Conservation (phyloP, 139 green algal genomes). For the Micractinium sp. region DNA sequence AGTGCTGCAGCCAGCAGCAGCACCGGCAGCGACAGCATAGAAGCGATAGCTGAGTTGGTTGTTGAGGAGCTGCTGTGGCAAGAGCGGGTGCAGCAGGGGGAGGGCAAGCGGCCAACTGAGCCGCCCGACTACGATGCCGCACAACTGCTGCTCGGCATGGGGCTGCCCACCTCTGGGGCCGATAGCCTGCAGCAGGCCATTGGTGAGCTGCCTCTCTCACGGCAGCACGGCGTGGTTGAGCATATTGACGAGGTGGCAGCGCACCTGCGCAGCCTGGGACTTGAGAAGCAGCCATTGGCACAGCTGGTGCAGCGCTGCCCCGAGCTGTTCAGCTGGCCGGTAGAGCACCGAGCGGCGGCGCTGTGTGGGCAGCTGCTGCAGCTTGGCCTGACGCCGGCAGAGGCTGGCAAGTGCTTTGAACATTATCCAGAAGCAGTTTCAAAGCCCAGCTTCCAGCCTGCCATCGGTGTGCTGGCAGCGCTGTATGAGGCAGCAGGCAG, state of each 20-base stretch:
- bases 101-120: too few species aligned
- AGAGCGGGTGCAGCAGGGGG: too few species aligned
- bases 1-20: too few species aligned
- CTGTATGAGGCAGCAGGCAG: background rate
- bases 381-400: background rate
- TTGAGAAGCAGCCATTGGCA: background rate
- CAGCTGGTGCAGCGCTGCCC: background rate
- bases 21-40: too few species aligned
- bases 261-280: background rate
- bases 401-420: conserved; percentile 2
- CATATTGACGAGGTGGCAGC: background rate
- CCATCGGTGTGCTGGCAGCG: background rate
- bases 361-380: conserved; percentile 16
- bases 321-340: conserved; percentile 1
- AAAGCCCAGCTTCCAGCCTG: background rate
- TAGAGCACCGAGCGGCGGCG: background rate
- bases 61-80: too few species aligned
- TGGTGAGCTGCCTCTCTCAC: too few species aligned
- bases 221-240: background rate
- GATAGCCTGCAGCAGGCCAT: too few species aligned
- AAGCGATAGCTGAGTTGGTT: too few species aligned
- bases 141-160: too few species aligned
- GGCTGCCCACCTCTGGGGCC: too few species aligned
- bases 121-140: too few species aligned
- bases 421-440: background rate